Percentiles rank a stretch among this genome's conserved stretches.
Conservation (phyloP, 352 stramenopile genomes). For the Lagenidium sp. region DNA sequence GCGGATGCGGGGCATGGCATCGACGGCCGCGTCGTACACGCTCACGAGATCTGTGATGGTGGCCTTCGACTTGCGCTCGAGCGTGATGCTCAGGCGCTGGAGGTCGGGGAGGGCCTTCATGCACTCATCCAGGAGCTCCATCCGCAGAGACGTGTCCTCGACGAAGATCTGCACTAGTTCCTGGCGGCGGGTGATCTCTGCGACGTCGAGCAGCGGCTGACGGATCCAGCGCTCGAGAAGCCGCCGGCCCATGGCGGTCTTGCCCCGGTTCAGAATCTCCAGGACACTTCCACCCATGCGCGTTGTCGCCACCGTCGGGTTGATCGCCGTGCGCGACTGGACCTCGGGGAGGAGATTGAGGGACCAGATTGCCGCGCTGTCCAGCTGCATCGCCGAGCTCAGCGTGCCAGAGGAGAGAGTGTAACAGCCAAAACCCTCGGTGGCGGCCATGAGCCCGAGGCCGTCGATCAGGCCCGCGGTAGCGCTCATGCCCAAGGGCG, state of each 20-base stretch:
- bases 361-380: slow-evolving; percentile 88
- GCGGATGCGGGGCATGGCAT: slow-evolving; percentile 53
- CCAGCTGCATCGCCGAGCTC: slow-evolving; percentile 88
- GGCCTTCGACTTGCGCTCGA: slow-evolving; percentile 65
- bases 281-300: slow-evolving; percentile 80
- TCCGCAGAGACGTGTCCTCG: slow-evolving; percentile 76
- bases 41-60: slow-evolving; percentile 77
- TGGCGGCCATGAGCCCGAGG: slow-evolving; percentile 57
- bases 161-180: slow-evolving; percentile 91
- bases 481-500: slow-evolving; percentile 53
- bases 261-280: slow-evolving; percentile 92
- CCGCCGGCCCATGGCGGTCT: slow-evolving; percentile 90
- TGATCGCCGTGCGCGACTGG: no score
- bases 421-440: slow-evolving; percentile 69
- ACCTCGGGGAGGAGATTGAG: slow-evolving; percentile 90
- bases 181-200: slow-evolving; percentile 84
- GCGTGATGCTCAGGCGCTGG: slow-evolving; percentile 45
- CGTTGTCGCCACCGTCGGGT: slow-evolving; percentile 19
- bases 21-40: slow-evolving; percentile 75
- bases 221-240: slow-evolving; percentile 96
- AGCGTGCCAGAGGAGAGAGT: slow-evolving; percentile 52
- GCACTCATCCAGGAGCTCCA: slow-evolving; percentile 84
- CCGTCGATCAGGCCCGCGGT: slow-evolving; percentile 59
- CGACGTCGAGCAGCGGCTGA: slow-evolving; percentile 90
- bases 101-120: slow-evolving; percentile 83